A percentile compares a stretch with the other conserved stretches of the same genome.
Conservation (phyloP, 225 moss, liverwort and hornwort genomes). For the Polytrichum formosum region DNA sequence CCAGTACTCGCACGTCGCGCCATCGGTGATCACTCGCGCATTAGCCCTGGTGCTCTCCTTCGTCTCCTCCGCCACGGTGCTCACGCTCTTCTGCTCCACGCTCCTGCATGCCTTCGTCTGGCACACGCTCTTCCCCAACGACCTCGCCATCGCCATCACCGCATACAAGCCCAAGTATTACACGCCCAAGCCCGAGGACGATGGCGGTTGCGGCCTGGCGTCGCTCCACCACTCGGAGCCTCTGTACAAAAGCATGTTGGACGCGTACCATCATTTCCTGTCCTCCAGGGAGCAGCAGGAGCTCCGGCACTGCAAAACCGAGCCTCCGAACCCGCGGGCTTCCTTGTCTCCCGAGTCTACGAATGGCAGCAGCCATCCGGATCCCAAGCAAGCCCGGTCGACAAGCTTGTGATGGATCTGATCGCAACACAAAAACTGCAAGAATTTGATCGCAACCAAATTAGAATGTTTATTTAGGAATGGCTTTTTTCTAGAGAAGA, state of each 20-base stretch:
- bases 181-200: conserved; percentile 3
- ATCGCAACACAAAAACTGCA: too few species aligned
- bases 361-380: not conserved
- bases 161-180: conserved; percentile 31
- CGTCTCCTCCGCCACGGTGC: conserved; percentile 31
- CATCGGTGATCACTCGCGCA: conserved; percentile 23
- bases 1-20: conserved; percentile 30
- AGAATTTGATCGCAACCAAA: not conserved
- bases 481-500: too few species aligned
- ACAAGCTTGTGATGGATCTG: not conserved
- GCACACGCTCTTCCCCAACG: conserved; percentile 50
- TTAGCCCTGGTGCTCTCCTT: conserved; percentile 31
- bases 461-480: too few species aligned
- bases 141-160: conserved; percentile 58
- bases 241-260: conserved; percentile 42
- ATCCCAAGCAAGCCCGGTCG: not conserved
- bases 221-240: conserved; percentile 41
- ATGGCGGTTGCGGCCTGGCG: conserved; percentile 42
- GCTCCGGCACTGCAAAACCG: not conserved
- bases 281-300: conserved; percentile 12
- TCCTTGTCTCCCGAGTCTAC: conserved; percentile 1
- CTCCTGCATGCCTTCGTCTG: conserved; percentile 50
- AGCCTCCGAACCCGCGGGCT: not conserved
- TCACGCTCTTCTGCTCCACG: conserved; percentile 37
- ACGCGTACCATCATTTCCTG: conserved; percentile 35